Evolutionary conservation across 2,329 filamentous ascomycete species (phyloP).

Genomic region (Tolypocladium cylindrosporum): DNA sequence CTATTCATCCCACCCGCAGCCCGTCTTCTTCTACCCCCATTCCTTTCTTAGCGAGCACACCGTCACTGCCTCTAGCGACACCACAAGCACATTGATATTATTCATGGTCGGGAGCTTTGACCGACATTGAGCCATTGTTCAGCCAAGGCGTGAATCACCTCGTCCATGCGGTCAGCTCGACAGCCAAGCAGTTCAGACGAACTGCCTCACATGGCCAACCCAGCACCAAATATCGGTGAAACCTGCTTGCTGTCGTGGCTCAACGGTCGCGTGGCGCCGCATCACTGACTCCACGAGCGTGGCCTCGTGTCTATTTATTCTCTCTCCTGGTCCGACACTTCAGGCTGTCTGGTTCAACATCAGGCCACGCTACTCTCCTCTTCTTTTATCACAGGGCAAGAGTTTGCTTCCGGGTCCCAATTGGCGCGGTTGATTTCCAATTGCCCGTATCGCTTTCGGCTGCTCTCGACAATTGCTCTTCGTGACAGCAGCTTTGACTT

Average conservation of each 20-base stretch:
- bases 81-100: neutral
- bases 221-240: neutral
- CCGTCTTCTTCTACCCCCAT: neutral
- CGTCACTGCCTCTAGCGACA: neutral
- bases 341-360: neutral
- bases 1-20: neutral
- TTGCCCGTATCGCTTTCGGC: neutral
- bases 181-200: neutral
- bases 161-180: neutral
- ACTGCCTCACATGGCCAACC: neutral
- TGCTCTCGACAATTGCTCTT: neutral
- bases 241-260: neutral
- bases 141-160: neutral
- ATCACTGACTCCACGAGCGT: neutral
- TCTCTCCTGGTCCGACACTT: neutral
- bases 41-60: neutral
- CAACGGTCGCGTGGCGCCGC: neutral
- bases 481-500: neutral
- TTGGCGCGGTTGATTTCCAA: neutral
- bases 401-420: neutral
- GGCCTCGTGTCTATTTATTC: neutral
- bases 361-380: slow-evolving; percentile 1
- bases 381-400: neutral
- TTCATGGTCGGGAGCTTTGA: neutral
- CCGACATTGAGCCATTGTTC: neutral